Conservation (phyloP, 2,329 filamentous ascomycete species). For the Thermoascus crustaceus region DNA sequence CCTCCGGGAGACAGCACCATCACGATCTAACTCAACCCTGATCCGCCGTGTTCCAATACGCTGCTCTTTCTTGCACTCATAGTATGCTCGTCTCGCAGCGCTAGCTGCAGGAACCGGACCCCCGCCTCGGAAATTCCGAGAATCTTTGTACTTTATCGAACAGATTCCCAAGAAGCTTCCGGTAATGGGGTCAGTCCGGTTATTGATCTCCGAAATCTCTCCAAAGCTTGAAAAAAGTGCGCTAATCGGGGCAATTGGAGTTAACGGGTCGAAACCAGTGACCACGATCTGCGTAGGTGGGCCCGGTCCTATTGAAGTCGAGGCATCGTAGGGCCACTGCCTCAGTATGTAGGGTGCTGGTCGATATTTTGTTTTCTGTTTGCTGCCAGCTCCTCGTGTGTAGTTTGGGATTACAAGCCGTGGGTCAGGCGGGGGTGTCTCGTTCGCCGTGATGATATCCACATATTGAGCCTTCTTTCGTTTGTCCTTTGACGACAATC, state of each 20-base stretch:
- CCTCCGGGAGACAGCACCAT: constrained; percentile 71
- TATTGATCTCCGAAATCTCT: constrained; percentile 82
- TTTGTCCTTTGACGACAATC: constrained; percentile 48
- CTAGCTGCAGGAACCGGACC: constrained; percentile 60
- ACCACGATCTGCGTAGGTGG: constrained; percentile 87
- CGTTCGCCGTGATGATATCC: constrained; percentile 46
- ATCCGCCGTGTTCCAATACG: constrained; percentile 71
- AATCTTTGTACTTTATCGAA: constrained; percentile 81
- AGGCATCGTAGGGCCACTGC: constrained; percentile 72
- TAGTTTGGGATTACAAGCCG: constrained; percentile 62
- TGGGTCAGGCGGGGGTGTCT: constrained; percentile 67
- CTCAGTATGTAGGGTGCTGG: constrained; percentile 68
- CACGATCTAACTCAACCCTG: constrained; percentile 79
- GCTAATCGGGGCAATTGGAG: constrained; percentile 51
- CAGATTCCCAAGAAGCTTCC: constrained; percentile 92
- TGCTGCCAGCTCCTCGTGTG: constrained; percentile 53
- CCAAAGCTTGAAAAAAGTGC: constrained; percentile 35
- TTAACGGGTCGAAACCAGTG: constrained; percentile 89
- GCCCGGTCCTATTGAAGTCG: constrained; percentile 77
- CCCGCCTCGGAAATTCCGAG: constrained; percentile 43
- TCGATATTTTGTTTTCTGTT: constrained; percentile 63
- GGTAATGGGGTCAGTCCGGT: constrained; percentile 90
- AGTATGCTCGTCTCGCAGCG: constrained; percentile 68
- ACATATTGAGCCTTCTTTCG: constrained; percentile 46
- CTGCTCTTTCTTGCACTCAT: constrained; percentile 66